Evolutionary conservation across 75 land plant species (phyloP).

Genomic region (Adiantum capillusveneris): DNA sequence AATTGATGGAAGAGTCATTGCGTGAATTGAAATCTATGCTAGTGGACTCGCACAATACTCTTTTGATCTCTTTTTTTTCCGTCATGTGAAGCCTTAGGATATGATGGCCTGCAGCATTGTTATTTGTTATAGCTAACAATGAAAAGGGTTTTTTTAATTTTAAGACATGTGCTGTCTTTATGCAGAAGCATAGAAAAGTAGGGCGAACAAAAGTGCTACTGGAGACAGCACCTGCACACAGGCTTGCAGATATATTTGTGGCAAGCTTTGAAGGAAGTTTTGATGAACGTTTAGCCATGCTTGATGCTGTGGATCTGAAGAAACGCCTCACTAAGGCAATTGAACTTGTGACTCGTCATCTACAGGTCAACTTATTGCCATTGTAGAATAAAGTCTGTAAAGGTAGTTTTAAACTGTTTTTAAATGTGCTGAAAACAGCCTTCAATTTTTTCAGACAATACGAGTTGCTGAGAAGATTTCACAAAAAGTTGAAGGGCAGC

Average conservation of each 20-base stretch:
- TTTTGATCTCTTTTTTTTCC: too few relatives aligned
- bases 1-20: too few relatives aligned
- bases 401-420: neutral
- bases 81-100: too few relatives aligned
- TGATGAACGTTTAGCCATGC: constrained; percentile 87
- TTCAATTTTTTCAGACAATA: constrained; percentile 52
- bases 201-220: constrained; percentile 77
- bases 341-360: constrained; percentile 86
- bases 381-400: neutral
- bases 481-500: constrained; percentile 89
- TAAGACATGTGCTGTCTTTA: neutral
- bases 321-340: constrained; percentile 76
- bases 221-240: constrained; percentile 82
- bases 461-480: constrained; percentile 90
- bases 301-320: constrained; percentile 88
- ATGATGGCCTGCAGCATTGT: too few relatives aligned
- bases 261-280: constrained; percentile 94
- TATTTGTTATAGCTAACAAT: neutral
- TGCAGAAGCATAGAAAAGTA: constrained; percentile 77
- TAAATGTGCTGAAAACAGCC: neutral
- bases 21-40: too few relatives aligned
- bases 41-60: too few relatives aligned
- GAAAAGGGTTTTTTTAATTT: neutral
- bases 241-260: constrained; percentile 93
- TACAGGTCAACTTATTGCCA: constrained; percentile 50